These are phyloP conservation scores for Botrytis medusae DNA, from an alignment of 2,329 filamentous ascomycete species.

Conservation along the genomic window DNA sequence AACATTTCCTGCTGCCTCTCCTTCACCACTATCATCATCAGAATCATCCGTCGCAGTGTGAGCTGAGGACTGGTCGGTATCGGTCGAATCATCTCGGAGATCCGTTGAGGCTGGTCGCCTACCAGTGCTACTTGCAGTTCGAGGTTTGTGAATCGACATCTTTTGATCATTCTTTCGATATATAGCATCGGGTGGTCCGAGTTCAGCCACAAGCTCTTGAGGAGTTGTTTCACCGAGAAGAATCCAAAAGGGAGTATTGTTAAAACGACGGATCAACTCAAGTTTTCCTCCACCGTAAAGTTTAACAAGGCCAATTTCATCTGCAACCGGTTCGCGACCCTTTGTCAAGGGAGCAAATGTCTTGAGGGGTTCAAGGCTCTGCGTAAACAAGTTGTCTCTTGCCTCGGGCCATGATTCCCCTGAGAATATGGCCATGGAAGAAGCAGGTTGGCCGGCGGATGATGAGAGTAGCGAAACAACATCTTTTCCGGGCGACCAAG, in stretches of 20 bases:
- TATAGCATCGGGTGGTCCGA: slow-evolving; percentile 91
- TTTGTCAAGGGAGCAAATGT: slow-evolving; percentile 67
- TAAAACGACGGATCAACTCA: slow-evolving; percentile 73
- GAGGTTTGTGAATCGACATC: slow-evolving; percentile 77
- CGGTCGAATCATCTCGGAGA: slow-evolving; percentile 56
- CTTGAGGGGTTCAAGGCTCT: slow-evolving; percentile 70
- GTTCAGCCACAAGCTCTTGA: slow-evolving; percentile 85
- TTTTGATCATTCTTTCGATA: slow-evolving; percentile 89
- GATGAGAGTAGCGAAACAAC: slow-evolving; percentile 85
- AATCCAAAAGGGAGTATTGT: slow-evolving; percentile 67
- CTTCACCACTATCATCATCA: slow-evolving; percentile 62
- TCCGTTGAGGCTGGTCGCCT: slow-evolving; percentile 46
- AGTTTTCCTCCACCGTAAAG: slow-evolving; percentile 77
- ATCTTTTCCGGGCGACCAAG: slow-evolving; percentile 74
- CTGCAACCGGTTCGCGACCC: slow-evolving; percentile 75
- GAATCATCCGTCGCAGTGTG: slow-evolving; percentile 70
- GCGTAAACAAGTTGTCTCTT: slow-evolving; percentile 73
- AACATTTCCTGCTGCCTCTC: slow-evolving; percentile 53
- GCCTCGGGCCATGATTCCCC: slow-evolving; percentile 89
- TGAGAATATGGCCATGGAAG: slow-evolving; percentile 86
- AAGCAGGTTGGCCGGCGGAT: slow-evolving; percentile 71
- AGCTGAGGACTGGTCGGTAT: slow-evolving; percentile 73
- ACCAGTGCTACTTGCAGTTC: slow-evolving; percentile 53
- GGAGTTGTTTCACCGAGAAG: slow-evolving; percentile 82
- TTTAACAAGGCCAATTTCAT: slow-evolving; percentile 80